Evolutionary conservation across 225 moss, liverwort and hornwort genomes (phyloP).

Genomic region (Anthoceros angustus): DNA sequence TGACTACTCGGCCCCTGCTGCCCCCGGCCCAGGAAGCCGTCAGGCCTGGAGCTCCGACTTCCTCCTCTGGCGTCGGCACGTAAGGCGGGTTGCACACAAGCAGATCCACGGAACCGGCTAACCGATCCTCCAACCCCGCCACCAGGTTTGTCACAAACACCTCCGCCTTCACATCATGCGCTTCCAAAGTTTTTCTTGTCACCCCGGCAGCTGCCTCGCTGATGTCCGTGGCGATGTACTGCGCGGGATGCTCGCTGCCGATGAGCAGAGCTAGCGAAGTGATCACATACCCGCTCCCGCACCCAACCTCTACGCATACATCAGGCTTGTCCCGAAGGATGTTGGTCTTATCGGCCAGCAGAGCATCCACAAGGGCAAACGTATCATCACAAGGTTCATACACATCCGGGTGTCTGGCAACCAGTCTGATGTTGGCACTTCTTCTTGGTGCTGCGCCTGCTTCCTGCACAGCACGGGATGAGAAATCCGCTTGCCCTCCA

Average conservation of each 20-base stretch:
- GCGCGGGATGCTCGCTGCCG: conserved; percentile 40
- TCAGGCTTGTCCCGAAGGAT: conserved; percentile 65
- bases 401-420: conserved; percentile 82
- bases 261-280: conserved; percentile 83
- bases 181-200: conserved; percentile 62
- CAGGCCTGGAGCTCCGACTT: conserved; percentile 74
- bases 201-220: conserved; percentile 65
- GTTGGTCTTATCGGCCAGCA: conserved; percentile 78
- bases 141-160: conserved; percentile 87
- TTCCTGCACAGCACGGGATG: no score
- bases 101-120: conserved; percentile 77
- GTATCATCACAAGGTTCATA: conserved; percentile 99
- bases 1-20: conserved; percentile 63
- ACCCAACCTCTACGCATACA: conserved; percentile 87
- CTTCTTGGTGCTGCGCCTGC: neutral
- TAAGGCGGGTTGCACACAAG: conserved; percentile 96
- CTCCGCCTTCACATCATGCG: conserved; percentile 84
- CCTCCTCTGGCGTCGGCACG: conserved; percentile 82
- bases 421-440: conserved; percentile 13
- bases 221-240: conserved; percentile 90
- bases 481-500: no score
- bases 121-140: conserved; percentile 74
- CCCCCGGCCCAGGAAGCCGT: conserved; percentile 94
- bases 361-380: conserved; percentile 81
- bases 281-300: conserved; percentile 97